Conservation (phyloP, 2,329 filamentous ascomycete species). For the Bretziella fagacearum region DNA sequence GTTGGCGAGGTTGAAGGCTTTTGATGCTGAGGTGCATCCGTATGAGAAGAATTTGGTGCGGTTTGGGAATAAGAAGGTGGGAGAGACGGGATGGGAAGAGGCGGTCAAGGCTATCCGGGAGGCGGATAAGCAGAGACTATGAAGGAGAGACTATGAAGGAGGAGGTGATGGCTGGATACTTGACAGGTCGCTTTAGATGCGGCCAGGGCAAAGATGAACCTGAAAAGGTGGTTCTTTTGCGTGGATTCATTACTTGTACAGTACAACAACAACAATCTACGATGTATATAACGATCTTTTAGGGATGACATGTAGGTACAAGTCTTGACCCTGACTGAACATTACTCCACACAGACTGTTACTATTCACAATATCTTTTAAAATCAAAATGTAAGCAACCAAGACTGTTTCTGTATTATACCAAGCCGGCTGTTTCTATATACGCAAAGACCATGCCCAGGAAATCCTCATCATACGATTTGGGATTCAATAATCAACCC, state of each 20-base stretch:
- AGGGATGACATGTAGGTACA: neutral
- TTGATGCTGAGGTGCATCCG: constrained; percentile 82
- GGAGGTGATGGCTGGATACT: neutral
- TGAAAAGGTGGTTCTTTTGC: constrained; percentile 4
- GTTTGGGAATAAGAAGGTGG: constrained; percentile 44
- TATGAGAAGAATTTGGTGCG: constrained; percentile 76
- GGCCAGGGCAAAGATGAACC: neutral
- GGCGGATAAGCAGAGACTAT: constrained; percentile 34
- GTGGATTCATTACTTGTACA: constrained; percentile 15
- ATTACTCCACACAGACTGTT: neutral
- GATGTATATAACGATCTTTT: neutral
- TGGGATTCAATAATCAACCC: neutral
- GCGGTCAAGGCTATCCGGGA: constrained; percentile 33
- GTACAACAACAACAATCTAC: constrained; percentile 7
- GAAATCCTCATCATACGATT: neutral
- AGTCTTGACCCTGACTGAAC: neutral
- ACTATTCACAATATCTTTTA: neutral
- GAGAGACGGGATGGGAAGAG: constrained; percentile 35
- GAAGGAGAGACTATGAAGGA: constrained; percentile 16
- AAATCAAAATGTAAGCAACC: neutral
- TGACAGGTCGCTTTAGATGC: neutral
- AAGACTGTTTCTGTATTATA: constrained; percentile 1
- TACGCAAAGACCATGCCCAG: neutral
- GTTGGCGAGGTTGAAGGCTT: constrained; percentile 79
- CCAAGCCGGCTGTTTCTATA: neutral